A percentile compares a stretch with the other conserved stretches of the same genome.
These are phyloP conservation scores for Talaromyces sp. DNA, from an alignment of 2,329 filamentous ascomycete species.

Conservation along the genomic window DNA sequence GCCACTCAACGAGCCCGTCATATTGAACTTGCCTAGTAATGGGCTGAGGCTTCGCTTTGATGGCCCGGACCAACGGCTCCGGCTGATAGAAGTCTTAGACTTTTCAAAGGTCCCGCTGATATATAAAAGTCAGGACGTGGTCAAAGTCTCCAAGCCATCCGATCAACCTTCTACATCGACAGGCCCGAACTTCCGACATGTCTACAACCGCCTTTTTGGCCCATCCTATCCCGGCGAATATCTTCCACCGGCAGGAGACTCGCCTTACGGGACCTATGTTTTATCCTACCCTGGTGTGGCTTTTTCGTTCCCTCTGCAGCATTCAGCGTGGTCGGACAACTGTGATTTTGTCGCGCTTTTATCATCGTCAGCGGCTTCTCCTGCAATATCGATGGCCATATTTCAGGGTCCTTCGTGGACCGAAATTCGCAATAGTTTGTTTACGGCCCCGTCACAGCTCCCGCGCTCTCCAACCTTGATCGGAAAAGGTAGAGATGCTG, in stretches of 20 bases:
- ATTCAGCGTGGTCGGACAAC: slow-evolving; percentile 65
- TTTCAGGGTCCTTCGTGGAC: slow-evolving; percentile 90
- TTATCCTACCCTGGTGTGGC: slow-evolving; percentile 92
- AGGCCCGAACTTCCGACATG: slow-evolving; percentile 77
- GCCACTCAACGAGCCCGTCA: slow-evolving; percentile 69
- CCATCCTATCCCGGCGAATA: slow-evolving; percentile 94
- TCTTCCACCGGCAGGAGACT: slow-evolving; percentile 56
- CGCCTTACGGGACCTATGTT: slow-evolving; percentile 69
- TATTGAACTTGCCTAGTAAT: slow-evolving; percentile 73
- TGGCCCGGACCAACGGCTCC: slow-evolving; percentile 82
- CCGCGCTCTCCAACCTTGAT: slow-evolving; percentile 66
- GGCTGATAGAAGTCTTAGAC: slow-evolving; percentile 84
- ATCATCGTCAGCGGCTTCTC: slow-evolving; percentile 68
- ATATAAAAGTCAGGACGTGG: slow-evolving; percentile 75
- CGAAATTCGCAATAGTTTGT: slow-evolving; percentile 70
- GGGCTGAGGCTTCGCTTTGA: slow-evolving; percentile 89
- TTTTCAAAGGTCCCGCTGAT: slow-evolving; percentile 79
- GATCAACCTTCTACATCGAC: slow-evolving; percentile 30
- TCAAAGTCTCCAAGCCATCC: slow-evolving; percentile 48
- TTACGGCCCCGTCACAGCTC: slow-evolving; percentile 67
- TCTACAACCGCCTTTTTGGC: slow-evolving; percentile 90
- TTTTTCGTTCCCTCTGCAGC: slow-evolving; percentile 78
- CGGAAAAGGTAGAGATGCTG: slow-evolving; percentile 67
- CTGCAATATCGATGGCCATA: slow-evolving; percentile 81
- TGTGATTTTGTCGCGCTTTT: slow-evolving; percentile 82